Conservation (phyloP, 176 grass and related monocot species). For the Aegilops speltoides region DNA sequence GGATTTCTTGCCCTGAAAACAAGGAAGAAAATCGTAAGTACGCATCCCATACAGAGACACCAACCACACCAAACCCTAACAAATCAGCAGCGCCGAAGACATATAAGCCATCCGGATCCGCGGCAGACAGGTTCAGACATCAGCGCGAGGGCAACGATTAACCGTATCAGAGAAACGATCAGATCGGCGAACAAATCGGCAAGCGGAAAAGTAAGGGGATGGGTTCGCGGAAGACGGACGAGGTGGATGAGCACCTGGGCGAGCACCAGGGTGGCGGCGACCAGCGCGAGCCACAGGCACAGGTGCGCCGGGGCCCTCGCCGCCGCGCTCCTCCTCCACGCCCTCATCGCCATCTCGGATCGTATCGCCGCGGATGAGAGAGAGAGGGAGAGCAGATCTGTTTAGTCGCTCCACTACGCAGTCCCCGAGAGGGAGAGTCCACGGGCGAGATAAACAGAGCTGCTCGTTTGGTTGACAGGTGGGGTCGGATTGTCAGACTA, state of each 20-base stretch:
- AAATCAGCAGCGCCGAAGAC: not conserved
- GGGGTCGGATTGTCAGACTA: not conserved
- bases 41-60: not conserved
- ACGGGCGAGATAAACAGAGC: not conserved
- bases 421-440: not conserved
- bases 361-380: conserved; percentile 17
- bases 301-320: conserved; percentile 23
- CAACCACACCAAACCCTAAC: not conserved
- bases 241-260: conserved; percentile 82
- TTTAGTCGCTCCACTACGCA: not conserved
- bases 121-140: not conserved
- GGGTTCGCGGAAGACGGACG: conserved; percentile 40
- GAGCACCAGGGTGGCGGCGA: conserved; percentile 59
- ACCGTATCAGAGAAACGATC: not conserved
- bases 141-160: not conserved
- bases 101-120: not conserved
- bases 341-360: conserved; percentile 44
- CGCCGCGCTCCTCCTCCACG: conserved; percentile 29
- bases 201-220: not conserved
- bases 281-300: conserved; percentile 58
- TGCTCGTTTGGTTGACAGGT: conserved; percentile 6
- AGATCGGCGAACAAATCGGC: not conserved
- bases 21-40: not conserved
- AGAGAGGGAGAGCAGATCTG: conserved; percentile 12
- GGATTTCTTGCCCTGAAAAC: conserved; percentile 61